These are phyloP conservation scores for Kluyveromyces siamensis DNA, from an alignment of 805 yeast species.

Conservation along the genomic window DNA sequence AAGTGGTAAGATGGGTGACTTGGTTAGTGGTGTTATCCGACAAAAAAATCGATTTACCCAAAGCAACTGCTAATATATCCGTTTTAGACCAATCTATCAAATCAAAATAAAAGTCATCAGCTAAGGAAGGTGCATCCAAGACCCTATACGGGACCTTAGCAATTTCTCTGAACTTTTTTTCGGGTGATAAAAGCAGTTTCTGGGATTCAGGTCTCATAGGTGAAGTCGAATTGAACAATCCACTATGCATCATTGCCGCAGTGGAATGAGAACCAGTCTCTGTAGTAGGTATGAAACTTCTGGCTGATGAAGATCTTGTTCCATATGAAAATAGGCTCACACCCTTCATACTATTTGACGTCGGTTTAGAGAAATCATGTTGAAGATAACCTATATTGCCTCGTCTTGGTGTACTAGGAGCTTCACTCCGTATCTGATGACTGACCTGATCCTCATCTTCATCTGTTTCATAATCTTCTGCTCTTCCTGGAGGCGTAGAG, in stretches of 20 bases:
- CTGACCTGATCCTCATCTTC: constrained; percentile 5
- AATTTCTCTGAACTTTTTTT: constrained; percentile 67
- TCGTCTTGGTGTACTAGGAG: constrained; percentile 3
- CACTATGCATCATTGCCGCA: constrained; percentile 58
- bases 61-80: constrained; percentile 81
- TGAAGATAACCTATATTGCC: not conserved
- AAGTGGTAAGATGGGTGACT: constrained; percentile 71
- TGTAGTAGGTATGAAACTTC: not conserved
- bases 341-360: constrained; percentile 2
- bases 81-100: constrained; percentile 93
- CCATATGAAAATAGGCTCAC: constrained; percentile 2
- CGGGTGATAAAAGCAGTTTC: constrained; percentile 68
- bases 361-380: not conserved
- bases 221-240: constrained; percentile 55
- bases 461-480: constrained; percentile 3
- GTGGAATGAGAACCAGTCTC: constrained; percentile 20
- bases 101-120: constrained; percentile 88
- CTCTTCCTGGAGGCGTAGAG: constrained; percentile 6
- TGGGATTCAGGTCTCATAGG: constrained; percentile 90
- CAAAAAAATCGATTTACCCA: constrained; percentile 78
- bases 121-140: constrained; percentile 89
- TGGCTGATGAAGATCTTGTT: not conserved
- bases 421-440: constrained; percentile 7
- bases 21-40: constrained; percentile 86
- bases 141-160: constrained; percentile 87